Base-by-base conservation (phyloP, 352 stramenopile species). In the Pythium phragmiticola region DNA sequence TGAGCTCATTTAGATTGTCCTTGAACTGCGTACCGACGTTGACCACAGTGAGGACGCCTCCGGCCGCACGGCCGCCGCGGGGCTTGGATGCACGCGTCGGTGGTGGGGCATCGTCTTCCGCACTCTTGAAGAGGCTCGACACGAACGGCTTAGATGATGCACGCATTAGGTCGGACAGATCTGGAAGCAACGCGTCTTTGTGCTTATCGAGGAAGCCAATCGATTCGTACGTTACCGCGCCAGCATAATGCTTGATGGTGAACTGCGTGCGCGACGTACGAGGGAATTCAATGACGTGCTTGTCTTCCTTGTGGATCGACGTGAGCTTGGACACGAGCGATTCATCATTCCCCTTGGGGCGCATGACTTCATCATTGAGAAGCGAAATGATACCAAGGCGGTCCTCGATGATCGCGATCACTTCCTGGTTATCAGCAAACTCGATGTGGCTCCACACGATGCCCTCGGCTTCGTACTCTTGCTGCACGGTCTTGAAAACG, bases 141-240 rank as follows among this genome's bases (percentile, higher is more conserved):
- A 92, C 58, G 19, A 94, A 91, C 19, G 77, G 47, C 46, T 88
- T 89, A 4, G 69, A 82, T 3, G 83, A 92, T 7, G 69, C 70
- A 30, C 83, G 77, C 77, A 94, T 94, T 28, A 92, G 69, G 17
- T 90, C 69, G 45, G 90, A 97, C 41, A 99, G 69, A 72, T 98
- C 94, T 52, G 96, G 96, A 30, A 96, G 89, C 49, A 99, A 72
- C 13, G 92, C 89, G 54, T 98, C 91, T 66, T 96, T 95, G 79
- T 98, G 97, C 68, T 98, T 98, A 55, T 98, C 94, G 9, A 98
- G 75, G 66, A 99, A 99, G 13, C 92, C 92, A 2, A 83, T 66
- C 19, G 92, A 88, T 65, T 95, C 80, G 80, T 99, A 99, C 12
- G 75, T 88, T 54, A 99, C 96, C 30, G 82, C 64, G 39, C 85